These are phyloP conservation scores for Cutaneotrichosporon arboriforme DNA, from an alignment of 1,284 basidiomycete species.

Conservation along the genomic window DNA sequence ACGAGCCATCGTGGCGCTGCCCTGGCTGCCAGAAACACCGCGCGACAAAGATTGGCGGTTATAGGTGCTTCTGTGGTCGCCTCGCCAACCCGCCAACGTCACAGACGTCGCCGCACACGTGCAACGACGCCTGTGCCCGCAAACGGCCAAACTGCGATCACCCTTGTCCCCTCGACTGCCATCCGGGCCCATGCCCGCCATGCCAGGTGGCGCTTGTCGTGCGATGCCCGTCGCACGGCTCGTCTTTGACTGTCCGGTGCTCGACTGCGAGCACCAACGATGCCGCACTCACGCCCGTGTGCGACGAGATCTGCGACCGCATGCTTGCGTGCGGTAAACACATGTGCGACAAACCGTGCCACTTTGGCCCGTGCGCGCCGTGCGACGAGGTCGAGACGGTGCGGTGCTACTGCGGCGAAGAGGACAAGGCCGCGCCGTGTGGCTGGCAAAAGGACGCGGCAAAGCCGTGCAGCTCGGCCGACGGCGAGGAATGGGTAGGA, in stretches of 20 bases:
- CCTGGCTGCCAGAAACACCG: slow-evolving; percentile 79
- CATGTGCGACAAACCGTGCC: slow-evolving; percentile 55
- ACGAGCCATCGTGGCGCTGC: slow-evolving; percentile 65
- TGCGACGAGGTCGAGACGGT: slow-evolving; percentile 58
- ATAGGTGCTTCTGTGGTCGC: slow-evolving; percentile 79
- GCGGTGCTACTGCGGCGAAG: slow-evolving; percentile 72
- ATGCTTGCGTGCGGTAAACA: slow-evolving; percentile 65
- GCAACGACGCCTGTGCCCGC: slow-evolving; percentile 69
- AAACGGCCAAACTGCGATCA: slow-evolving; percentile 57
- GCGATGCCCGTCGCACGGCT: slow-evolving; percentile 64
- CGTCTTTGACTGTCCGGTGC: slow-evolving; percentile 62
- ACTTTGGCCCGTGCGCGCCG: slow-evolving; percentile 63
- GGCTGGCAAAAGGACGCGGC: slow-evolving; percentile 54
- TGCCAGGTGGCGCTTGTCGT: slow-evolving; percentile 55
- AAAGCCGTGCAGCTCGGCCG: slow-evolving; percentile 29
- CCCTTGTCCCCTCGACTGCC: slow-evolving; percentile 64
- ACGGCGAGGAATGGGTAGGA: slow-evolving; percentile 58
- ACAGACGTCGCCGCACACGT: slow-evolving; percentile 73
- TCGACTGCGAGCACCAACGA: slow-evolving; percentile 48
- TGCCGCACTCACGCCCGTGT: slow-evolving; percentile 54
- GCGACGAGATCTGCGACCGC: slow-evolving; percentile 61
- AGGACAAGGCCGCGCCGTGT: slow-evolving; percentile 59
- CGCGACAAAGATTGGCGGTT: slow-evolving; percentile 59
- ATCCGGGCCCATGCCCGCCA: slow-evolving; percentile 74
- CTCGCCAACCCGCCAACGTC: slow-evolving; percentile 64